phyloP scores from a whole-genome alignment of 176 grass and related monocot genomes.

The Elymus sibiricus region DNA sequence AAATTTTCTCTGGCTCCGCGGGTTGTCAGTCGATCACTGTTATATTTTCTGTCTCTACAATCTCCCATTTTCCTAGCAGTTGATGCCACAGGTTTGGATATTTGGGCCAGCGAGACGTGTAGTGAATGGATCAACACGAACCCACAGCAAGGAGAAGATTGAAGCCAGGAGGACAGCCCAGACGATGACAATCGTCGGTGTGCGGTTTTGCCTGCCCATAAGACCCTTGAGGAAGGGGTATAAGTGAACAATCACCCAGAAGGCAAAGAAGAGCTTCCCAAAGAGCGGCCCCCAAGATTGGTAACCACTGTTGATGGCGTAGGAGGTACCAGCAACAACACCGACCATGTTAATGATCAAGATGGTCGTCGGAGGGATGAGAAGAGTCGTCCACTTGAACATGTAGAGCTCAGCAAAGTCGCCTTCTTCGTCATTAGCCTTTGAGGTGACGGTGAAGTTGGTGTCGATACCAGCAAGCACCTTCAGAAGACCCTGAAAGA shows the following conservation, averaged over 20 bases:
- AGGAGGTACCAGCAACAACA: conserved; percentile 83
- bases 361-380: conserved; percentile 78
- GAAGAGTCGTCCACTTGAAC: conserved; percentile 96
- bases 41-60: conserved; percentile 34
- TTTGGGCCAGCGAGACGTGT: conserved; percentile 82
- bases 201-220: conserved; percentile 88
- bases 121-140: conserved; percentile 83
- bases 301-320: conserved; percentile 89
- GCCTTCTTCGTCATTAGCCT: conserved; percentile 78
- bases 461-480: conserved; percentile 89
- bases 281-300: conserved; percentile 92
- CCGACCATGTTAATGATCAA: conserved; percentile 90
- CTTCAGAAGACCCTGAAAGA: conserved; percentile 91
- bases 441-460: conserved; percentile 94
- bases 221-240: conserved; percentile 98
- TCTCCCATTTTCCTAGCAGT: conserved; percentile 57
- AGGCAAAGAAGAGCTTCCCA: conserved; percentile 92
- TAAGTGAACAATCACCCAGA: conserved; percentile 95
- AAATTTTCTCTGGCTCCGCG: neutral
- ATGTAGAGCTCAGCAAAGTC: conserved; percentile 89
- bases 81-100: conserved; percentile 82
- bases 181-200: conserved; percentile 80
- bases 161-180: conserved; percentile 91
- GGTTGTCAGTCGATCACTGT: neutral
- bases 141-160: conserved; percentile 88